phyloP scores from a whole-genome alignment of 2,329 filamentous ascomycete genomes.

The Aspergillus sp. region DNA sequence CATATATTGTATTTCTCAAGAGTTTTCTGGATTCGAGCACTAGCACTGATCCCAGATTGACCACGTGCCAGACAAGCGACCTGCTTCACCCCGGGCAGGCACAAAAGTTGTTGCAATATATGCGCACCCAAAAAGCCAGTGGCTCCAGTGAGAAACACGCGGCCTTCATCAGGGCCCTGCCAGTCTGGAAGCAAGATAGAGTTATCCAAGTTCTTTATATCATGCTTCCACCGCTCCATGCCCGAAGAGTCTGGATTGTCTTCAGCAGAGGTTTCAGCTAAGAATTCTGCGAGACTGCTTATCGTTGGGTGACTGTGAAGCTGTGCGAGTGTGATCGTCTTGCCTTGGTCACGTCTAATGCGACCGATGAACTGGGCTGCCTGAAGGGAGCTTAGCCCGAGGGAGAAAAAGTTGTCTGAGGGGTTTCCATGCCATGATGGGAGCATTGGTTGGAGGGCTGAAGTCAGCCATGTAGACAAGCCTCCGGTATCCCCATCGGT shows the following conservation, averaged over 20 bases:
- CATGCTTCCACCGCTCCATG: neutral
- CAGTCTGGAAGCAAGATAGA: conserved; percentile 1
- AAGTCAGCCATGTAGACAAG: neutral
- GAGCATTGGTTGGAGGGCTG: neutral
- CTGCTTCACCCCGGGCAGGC: neutral
- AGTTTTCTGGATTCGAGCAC: neutral
- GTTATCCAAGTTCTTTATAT: neutral
- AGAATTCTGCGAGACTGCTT: neutral
- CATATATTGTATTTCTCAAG: conserved; percentile 1
- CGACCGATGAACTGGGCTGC: conserved; percentile 4
- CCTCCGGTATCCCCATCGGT: neutral
- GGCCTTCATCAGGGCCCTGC: neutral
- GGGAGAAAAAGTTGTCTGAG: conserved; percentile 2
- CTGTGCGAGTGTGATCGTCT: neutral
- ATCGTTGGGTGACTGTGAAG: neutral
- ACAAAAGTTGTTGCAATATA: neutral
- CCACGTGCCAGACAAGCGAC: neutral
- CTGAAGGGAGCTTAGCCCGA: conserved; percentile 4
- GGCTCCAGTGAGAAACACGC: conserved; percentile 1
- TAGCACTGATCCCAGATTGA: neutral
- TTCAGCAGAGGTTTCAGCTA: neutral
- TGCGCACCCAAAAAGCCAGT: conserved; percentile 1
- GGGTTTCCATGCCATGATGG: neutral
- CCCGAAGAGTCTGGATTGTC: neutral
- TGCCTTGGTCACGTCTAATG: neutral